These are phyloP conservation scores for Paramecium tetraurelia DNA, from an alignment of 73 alveolate species.

Conservation along the genomic window DNA sequence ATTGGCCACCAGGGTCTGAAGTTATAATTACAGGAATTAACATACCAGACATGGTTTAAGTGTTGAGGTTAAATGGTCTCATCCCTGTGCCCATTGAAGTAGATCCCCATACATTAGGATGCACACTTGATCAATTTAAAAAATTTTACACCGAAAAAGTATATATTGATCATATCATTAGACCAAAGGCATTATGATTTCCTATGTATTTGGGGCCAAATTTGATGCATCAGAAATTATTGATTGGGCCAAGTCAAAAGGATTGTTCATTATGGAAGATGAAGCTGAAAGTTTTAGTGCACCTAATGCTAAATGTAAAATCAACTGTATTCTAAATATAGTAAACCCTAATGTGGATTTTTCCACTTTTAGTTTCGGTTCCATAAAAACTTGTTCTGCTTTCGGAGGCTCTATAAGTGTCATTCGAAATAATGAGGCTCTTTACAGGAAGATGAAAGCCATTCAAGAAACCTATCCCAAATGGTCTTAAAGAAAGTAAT, in stretches of 20 bases:
- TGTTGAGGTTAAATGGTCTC: slow-evolving; percentile 73
- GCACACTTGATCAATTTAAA: slow-evolving; percentile 66
- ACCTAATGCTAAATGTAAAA: slow-evolving; percentile 66
- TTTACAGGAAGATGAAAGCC: slow-evolving; percentile 64
- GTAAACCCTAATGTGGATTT: slow-evolving; percentile 60
- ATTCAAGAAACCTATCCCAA: slow-evolving; percentile 69
- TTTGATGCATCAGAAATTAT: slow-evolving; percentile 68
- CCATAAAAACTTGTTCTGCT: slow-evolving; percentile 77
- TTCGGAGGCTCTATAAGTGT: slow-evolving; percentile 73
- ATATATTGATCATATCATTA: not conserved
- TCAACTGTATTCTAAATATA: not conserved
- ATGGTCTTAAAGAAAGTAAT: slow-evolving; percentile 13
- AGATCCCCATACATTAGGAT: slow-evolving; percentile 71
- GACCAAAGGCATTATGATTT: slow-evolving; percentile 73
- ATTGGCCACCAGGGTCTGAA: slow-evolving; percentile 82
- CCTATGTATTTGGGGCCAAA: slow-evolving; percentile 74
- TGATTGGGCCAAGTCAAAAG: slow-evolving; percentile 63
- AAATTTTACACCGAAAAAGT: slow-evolving; percentile 42
- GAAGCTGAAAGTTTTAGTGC: slow-evolving; percentile 76
- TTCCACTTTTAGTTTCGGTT: slow-evolving; percentile 82
- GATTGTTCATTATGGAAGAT: slow-evolving; percentile 78
- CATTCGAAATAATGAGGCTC: slow-evolving; percentile 65
- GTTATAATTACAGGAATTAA: slow-evolving; percentile 78
- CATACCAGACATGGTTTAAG: slow-evolving; percentile 85
- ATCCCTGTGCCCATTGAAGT: slow-evolving; percentile 87